phyloP scores from a whole-genome alignment of 108 stramenopile species.

The Cyclotella sp. region DNA sequence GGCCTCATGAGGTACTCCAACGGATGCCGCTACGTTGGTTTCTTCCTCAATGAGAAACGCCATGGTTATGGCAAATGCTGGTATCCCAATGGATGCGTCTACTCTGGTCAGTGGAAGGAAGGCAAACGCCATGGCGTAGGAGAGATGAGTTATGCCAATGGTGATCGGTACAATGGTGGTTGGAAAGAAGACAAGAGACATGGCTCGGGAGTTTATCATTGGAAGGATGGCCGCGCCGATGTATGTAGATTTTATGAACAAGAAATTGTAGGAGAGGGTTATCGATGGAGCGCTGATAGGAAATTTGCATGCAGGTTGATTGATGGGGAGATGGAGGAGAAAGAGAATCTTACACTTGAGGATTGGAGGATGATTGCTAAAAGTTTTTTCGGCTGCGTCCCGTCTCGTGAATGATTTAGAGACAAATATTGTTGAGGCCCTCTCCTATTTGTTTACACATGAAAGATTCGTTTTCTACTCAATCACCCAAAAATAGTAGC shows the following conservation, averaged over 20 bases:
- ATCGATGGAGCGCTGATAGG: slow-evolving; percentile 26
- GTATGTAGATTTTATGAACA: slow-evolving; percentile 14
- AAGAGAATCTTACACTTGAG: not conserved
- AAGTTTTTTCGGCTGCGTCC: not conserved
- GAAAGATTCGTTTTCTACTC: no score
- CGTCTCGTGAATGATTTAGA: not conserved
- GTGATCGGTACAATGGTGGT: slow-evolving; percentile 40
- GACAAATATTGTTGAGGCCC: no score
- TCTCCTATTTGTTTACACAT: no score
- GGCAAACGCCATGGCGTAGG: slow-evolving; percentile 29
- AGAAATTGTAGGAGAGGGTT: slow-evolving; percentile 22
- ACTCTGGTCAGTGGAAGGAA: slow-evolving; percentile 27
- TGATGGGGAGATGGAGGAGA: slow-evolving; percentile 9
- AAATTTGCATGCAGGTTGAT: slow-evolving; percentile 8
- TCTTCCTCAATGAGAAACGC: slow-evolving; percentile 34
- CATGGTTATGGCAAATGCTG: slow-evolving; percentile 38
- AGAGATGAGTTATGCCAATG: slow-evolving; percentile 27
- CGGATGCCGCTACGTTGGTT: slow-evolving; percentile 39
- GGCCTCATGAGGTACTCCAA: slow-evolving; percentile 38
- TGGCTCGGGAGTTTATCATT: slow-evolving; percentile 28
- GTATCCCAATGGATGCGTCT: slow-evolving; percentile 36
- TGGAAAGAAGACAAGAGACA: slow-evolving; percentile 42
- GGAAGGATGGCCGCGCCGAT: slow-evolving; percentile 27
- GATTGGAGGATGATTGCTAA: not conserved
- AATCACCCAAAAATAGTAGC: no score